Conservation (phyloP, 2,329 filamentous ascomycete genomes). For the Paracoccidioides lutzii region DNA sequence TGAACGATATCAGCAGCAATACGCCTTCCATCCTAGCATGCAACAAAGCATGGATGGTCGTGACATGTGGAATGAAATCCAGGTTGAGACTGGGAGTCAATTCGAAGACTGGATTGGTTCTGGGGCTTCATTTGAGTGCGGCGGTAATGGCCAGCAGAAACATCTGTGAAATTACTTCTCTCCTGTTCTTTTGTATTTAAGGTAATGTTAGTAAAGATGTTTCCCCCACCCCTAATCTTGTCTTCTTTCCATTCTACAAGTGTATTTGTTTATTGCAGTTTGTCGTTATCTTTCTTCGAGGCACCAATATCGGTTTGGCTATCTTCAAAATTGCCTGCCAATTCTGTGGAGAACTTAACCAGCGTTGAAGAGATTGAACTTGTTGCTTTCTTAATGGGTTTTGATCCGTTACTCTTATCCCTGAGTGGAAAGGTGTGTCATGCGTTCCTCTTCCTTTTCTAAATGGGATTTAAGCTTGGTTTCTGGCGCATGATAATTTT, state of each 20-base stretch:
- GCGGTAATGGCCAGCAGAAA: neutral
- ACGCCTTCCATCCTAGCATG: conserved; percentile 16
- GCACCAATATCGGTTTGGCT: neutral
- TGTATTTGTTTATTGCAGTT: neutral
- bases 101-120: conserved; percentile 36
- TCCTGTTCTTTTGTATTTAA: neutral
- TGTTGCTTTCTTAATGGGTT: neutral
- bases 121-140: neutral
- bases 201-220: neutral
- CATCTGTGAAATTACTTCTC: neutral
- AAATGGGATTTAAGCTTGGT: neutral
- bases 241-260: neutral
- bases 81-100: conserved; percentile 31
- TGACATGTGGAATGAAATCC: conserved; percentile 24
- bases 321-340: neutral
- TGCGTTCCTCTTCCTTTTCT: neutral
- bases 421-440: neutral
- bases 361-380: neutral
- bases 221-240: neutral
- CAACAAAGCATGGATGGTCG: conserved; percentile 23
- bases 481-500: neutral
- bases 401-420: neutral
- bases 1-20: conserved; percentile 11
- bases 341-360: neutral
- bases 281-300: neutral